phyloP scores from a whole-genome alignment of 805 yeast genomes.

The Pachysolen tannophilus region DNA sequence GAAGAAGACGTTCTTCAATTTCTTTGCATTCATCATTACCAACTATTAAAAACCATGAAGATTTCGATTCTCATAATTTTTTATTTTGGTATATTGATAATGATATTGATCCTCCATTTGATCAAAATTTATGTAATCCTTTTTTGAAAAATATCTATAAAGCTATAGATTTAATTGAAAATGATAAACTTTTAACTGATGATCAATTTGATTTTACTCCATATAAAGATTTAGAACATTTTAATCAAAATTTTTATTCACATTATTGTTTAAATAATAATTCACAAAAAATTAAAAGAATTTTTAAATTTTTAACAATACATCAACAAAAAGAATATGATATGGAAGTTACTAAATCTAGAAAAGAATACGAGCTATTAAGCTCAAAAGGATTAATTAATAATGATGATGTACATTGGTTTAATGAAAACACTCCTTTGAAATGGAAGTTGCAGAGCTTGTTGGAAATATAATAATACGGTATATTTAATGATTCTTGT shows the following conservation, averaged over 20 bases:
- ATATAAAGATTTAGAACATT: conserved; percentile 15
- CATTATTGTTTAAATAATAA: conserved; percentile 12
- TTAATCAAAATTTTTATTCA: conserved; percentile 21
- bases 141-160: conserved; percentile 9
- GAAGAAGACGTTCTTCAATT: conserved; percentile 7
- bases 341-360: conserved; percentile 6
- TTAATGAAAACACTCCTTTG: conserved; percentile 10
- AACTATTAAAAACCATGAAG: conserved; percentile 5
- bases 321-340: conserved; percentile 20
- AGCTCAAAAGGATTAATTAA: conserved; percentile 1
- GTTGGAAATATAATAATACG: conserved; percentile 9
- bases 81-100: conserved; percentile 10
- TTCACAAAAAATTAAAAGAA: conserved; percentile 19
- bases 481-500: no score
- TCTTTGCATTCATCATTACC: conserved; percentile 7
- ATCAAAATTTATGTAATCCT: conserved; percentile 5
- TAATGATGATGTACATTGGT: neutral
- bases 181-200: neutral
- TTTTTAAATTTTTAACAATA: conserved; percentile 20
- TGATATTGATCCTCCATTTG: conserved; percentile 6
- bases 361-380: conserved; percentile 3
- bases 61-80: conserved; percentile 9
- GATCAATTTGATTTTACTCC: conserved; percentile 8
- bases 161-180: conserved; percentile 4
- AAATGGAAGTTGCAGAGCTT: conserved; percentile 15